These are phyloP conservation scores for Pyrus bretschneideri DNA, from an alignment of 306 rosid species.

Conservation along the genomic window DNA sequence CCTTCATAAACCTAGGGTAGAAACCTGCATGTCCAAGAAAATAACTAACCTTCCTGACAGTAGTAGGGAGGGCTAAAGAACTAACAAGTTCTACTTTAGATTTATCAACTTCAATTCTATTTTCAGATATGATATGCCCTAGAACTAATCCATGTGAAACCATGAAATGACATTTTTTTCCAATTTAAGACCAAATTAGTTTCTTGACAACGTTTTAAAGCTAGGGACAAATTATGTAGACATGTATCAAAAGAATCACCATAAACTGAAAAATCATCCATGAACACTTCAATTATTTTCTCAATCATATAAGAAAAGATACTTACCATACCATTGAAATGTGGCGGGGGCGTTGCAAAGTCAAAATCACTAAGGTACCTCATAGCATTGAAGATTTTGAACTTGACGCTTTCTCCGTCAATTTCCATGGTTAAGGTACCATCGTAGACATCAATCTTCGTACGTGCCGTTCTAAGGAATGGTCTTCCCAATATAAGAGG, in stretches of 20 bases:
- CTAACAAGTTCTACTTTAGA: neutral
- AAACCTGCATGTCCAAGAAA: too few species aligned
- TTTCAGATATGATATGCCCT: neutral
- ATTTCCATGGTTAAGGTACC: too few species aligned
- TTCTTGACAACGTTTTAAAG: neutral
- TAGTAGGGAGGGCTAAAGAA: neutral
- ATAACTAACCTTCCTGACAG: too few species aligned
- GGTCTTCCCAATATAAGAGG: too few species aligned
- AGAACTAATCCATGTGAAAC: neutral
- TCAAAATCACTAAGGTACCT: neutral
- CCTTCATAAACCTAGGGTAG: neutral
- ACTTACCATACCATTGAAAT: neutral
- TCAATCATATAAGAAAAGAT: neutral
- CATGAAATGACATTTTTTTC: neutral
- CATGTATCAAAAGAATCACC: neutral
- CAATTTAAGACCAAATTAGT: neutral
- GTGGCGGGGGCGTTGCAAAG: neutral
- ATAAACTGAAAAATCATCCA: neutral
- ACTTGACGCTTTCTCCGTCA: too few species aligned
- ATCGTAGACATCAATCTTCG: too few species aligned
- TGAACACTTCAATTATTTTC: neutral
- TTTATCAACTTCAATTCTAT: neutral
- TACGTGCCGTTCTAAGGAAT: too few species aligned
- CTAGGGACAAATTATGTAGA: neutral
- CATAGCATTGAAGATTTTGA: too few species aligned